These are phyloP conservation scores for Botryotinia convoluta DNA, from an alignment of 2,329 filamentous ascomycete genomes.

Conservation along the genomic window DNA sequence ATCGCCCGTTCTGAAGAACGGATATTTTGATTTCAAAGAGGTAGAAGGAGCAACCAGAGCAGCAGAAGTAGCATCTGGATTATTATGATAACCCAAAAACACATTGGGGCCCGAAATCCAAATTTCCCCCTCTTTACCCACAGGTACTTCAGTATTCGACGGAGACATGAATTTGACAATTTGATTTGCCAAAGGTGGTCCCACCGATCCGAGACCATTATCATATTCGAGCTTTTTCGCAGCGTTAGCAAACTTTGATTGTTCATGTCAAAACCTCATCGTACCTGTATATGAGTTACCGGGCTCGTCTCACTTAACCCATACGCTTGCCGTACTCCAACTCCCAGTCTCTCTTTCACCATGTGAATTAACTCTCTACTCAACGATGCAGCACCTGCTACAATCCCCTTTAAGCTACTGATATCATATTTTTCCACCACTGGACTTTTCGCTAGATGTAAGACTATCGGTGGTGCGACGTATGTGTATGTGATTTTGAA, in stretches of 20 bases:
- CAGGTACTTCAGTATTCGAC: slow-evolving; percentile 31
- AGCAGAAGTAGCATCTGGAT: slow-evolving; percentile 63
- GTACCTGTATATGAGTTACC: slow-evolving; percentile 59
- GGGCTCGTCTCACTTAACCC: slow-evolving; percentile 83
- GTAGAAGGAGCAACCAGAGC: slow-evolving; percentile 52
- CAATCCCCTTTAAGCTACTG: slow-evolving; percentile 46
- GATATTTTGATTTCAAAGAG: slow-evolving; percentile 50
- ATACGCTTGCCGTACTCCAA: slow-evolving; percentile 76
- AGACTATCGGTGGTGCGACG: slow-evolving; percentile 56
- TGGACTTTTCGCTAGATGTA: slow-evolving; percentile 57
- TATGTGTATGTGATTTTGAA: slow-evolving; percentile 53
- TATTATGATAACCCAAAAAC: slow-evolving; percentile 56
- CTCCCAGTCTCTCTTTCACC: slow-evolving; percentile 66
- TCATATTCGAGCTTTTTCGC: slow-evolving; percentile 14
- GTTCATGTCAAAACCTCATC: neutral
- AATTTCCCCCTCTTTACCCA: slow-evolving; percentile 63
- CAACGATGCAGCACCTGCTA: slow-evolving; percentile 55
- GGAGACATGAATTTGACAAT: slow-evolving; percentile 19
- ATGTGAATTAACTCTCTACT: slow-evolving; percentile 67
- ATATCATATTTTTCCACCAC: slow-evolving; percentile 52
- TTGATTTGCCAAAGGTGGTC: slow-evolving; percentile 20
- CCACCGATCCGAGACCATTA: slow-evolving; percentile 19
- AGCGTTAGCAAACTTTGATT: neutral
- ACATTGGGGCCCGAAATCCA: slow-evolving; percentile 63
- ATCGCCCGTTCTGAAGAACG: slow-evolving; percentile 76